Conservation (phyloP, 2,329 filamentous ascomycete genomes). For the Paraphoma sp. region DNA sequence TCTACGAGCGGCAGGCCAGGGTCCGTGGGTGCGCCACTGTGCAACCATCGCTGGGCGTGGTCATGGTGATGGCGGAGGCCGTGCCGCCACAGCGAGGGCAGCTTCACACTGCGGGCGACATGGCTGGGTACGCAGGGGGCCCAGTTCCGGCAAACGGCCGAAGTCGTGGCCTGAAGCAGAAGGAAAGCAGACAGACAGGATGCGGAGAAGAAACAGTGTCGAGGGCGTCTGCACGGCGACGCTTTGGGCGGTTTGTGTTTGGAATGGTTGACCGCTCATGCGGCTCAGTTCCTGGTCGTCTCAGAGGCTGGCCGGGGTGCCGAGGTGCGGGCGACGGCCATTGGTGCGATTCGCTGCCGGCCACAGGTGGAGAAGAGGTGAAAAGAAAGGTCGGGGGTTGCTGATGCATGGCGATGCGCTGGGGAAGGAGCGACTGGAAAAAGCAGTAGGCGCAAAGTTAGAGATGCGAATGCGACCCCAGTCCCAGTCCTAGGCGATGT, state of each 20-base stretch:
- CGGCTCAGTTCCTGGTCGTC: conserved; percentile 17
- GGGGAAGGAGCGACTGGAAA: conserved; percentile 22
- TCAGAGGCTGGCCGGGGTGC: background rate
- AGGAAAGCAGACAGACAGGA: conserved; percentile 27
- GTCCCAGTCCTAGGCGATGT: conserved; percentile 23
- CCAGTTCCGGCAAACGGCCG: conserved; percentile 14
- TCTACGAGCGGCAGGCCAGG: conserved; percentile 10
- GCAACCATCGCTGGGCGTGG: background rate
- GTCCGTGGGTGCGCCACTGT: conserved; percentile 12
- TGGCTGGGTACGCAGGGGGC: conserved; percentile 11
- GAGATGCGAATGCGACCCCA: conserved; percentile 23
- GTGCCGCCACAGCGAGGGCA: background rate
- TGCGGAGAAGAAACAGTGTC: conserved; percentile 31
- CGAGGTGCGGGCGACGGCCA: background rate
- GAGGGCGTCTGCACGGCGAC: conserved; percentile 41
- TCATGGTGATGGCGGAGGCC: background rate
- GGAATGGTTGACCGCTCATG: conserved; percentile 31
- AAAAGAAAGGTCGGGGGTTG: conserved; percentile 4
- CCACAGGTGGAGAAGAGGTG: conserved; percentile 1
- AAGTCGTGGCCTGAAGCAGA: conserved; percentile 21
- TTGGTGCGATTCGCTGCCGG: conserved; percentile 8
- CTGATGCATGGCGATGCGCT: conserved; percentile 11
- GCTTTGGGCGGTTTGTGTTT: conserved; percentile 35
- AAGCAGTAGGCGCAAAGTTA: conserved; percentile 26
- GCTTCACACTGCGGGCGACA: conserved; percentile 4